A percentile compares a stretch with the other conserved stretches of the same genome.
These are phyloP conservation scores for Fusarium ambrosium DNA, from an alignment of 2,329 filamentous ascomycete genomes.

Conservation along the genomic window DNA sequence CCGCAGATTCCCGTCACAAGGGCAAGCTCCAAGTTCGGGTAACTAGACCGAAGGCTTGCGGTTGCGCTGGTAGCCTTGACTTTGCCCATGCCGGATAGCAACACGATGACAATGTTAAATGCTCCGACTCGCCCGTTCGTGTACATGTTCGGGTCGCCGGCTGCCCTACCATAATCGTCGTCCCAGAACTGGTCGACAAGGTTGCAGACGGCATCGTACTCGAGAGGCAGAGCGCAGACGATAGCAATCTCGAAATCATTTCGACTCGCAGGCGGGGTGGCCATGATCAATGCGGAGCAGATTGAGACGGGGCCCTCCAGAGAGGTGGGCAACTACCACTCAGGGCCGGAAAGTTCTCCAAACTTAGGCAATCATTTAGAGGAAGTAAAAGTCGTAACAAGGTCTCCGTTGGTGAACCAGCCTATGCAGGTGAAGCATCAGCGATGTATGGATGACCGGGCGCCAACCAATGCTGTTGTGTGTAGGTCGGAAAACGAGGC, in stretches of 20 bases:
- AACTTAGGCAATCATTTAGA: no score
- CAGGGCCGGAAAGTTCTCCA: no score
- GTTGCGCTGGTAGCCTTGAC: constrained; percentile 44
- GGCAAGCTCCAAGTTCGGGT: constrained; percentile 49
- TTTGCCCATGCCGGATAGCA: constrained; percentile 49
- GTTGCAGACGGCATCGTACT: constrained; percentile 42
- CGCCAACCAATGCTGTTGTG: not conserved
- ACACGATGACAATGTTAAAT: constrained; percentile 29
- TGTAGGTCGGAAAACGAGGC: not conserved
- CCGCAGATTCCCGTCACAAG: constrained; percentile 59
- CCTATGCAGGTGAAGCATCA: not conserved
- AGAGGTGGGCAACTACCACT: no score
- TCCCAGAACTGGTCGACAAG: constrained; percentile 49
- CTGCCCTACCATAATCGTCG: constrained; percentile 37
- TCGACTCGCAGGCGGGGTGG: not conserved
- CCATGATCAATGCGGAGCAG: not conserved
- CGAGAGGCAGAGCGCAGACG: constrained; percentile 46
- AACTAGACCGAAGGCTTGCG: constrained; percentile 51
- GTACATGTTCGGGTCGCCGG: constrained; percentile 49
- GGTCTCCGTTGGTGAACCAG: no score
- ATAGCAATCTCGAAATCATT: constrained; percentile 44
- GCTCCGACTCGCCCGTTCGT: not conserved
- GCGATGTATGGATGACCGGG: not conserved
- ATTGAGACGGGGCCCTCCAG: not conserved
- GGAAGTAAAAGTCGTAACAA: no score